Evolutionary conservation across 768 basidiomycete genomes (phyloP).

Genomic region (Lactarius psammicola): DNA sequence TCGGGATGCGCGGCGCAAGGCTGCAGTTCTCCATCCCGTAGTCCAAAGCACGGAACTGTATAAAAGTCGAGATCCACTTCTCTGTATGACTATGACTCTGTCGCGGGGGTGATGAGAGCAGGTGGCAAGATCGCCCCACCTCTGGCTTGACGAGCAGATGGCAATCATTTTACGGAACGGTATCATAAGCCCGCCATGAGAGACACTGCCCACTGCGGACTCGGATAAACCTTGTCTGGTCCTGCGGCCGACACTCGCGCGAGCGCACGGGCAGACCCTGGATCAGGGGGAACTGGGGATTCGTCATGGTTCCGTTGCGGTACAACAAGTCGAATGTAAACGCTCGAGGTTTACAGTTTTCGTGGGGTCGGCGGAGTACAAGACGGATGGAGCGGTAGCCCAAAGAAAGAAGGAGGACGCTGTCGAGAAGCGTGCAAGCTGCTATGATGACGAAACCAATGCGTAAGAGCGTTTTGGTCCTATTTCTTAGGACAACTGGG

Average conservation of each 20-base stretch:
- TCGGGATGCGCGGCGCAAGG: background rate
- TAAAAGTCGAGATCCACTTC: slow-evolving; percentile 11
- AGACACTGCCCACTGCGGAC: slow-evolving; percentile 20
- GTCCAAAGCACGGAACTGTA: slow-evolving; percentile 15
- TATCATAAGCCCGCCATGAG: slow-evolving; percentile 12
- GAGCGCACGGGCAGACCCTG: slow-evolving; percentile 13
- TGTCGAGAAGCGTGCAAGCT: background rate
- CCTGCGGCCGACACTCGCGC: slow-evolving; percentile 11
- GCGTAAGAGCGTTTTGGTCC: slow-evolving; percentile 1
- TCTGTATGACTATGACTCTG: background rate
- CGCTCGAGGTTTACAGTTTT: background rate
- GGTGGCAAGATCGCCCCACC: background rate
- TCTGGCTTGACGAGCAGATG: slow-evolving; percentile 15
- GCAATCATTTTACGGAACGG: no score
- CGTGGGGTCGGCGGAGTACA: slow-evolving; percentile 8
- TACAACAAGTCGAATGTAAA: slow-evolving; percentile 22
- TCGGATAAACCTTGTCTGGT: slow-evolving; percentile 16
- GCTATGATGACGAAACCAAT: slow-evolving; percentile 5
- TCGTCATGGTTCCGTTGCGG: slow-evolving; percentile 18
- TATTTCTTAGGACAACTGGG: background rate
- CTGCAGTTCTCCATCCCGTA: no score
- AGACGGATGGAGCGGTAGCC: slow-evolving; percentile 3
- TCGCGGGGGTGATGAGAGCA: no score
- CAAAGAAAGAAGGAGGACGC: slow-evolving; percentile 9
- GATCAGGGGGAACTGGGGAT: slow-evolving; percentile 2